phyloP scores from a whole-genome alignment of 331 rosid genomes.

The Ulmus americana region DNA sequence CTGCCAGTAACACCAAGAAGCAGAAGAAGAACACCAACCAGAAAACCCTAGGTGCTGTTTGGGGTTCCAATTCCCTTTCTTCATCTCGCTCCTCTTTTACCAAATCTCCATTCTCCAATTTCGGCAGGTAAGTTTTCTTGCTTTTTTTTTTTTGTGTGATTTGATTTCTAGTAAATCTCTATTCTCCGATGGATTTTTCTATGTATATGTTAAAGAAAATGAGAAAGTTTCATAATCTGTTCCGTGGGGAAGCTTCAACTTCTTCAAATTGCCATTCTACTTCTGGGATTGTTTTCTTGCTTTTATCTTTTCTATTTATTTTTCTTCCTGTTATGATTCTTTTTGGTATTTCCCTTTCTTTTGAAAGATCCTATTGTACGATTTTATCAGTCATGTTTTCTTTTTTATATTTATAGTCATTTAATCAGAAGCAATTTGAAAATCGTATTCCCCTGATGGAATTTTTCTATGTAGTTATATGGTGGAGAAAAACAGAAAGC shows the following conservation, averaged over 20 bases:
- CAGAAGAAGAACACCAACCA: slow-evolving; percentile 37
- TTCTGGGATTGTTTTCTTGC: too few species aligned
- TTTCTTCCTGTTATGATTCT: too few species aligned
- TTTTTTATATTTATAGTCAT: neutral
- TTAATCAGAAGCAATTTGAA: neutral
- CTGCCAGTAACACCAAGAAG: slow-evolving; percentile 21
- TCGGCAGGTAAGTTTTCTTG: slow-evolving; percentile 42
- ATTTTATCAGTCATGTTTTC: neutral
- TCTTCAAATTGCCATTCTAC: too few species aligned
- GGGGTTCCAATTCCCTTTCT: slow-evolving; percentile 66
- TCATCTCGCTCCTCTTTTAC: slow-evolving; percentile 47
- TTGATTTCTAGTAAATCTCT: neutral
- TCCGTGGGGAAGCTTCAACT: too few species aligned
- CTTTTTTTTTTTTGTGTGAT: neutral
- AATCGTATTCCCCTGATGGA: neutral
- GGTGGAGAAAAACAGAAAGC: slow-evolving; percentile 67
- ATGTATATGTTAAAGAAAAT: neutral
- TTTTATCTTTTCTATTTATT: too few species aligned
- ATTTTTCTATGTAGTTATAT: slow-evolving; percentile 50
- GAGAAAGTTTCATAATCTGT: too few species aligned
- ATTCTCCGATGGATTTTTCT: neutral
- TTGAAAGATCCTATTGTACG: too few species aligned
- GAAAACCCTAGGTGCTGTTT: slow-evolving; percentile 75
- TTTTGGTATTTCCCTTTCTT: too few species aligned
- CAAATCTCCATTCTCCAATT: slow-evolving; percentile 61